phyloP scores from a whole-genome alignment of 352 stramenopile species.

The Paralagenidium karlingii region DNA sequence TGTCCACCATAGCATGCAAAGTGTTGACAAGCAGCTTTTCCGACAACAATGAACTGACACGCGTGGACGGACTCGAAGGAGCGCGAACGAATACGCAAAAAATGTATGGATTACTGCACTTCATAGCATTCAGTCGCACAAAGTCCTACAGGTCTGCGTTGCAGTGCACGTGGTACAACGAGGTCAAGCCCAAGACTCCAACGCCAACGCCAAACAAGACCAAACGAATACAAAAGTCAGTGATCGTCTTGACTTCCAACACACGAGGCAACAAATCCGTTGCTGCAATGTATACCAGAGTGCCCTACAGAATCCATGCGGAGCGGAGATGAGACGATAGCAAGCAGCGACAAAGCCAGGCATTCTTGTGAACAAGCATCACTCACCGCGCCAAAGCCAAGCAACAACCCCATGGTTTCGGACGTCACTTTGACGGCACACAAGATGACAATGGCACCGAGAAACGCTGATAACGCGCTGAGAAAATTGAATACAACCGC shows the following conservation, averaged over 20 bases:
- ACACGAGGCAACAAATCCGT: conserved; percentile 49
- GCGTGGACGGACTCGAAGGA: too few relatives aligned
- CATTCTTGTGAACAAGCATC: conserved; percentile 6
- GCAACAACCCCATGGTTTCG: conserved; percentile 51
- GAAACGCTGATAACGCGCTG: conserved; percentile 54
- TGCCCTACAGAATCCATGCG: conserved; percentile 14
- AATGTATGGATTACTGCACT: too few relatives aligned
- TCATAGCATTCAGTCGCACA: conserved; percentile 2
- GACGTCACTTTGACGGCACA: conserved; percentile 34
- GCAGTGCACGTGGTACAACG: conserved; percentile 84
- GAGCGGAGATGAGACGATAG: background rate
- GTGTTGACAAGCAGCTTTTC: too few relatives aligned
- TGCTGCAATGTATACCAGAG: conserved; percentile 53
- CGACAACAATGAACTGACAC: too few relatives aligned
- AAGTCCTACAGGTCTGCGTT: conserved; percentile 11
- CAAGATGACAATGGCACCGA: conserved; percentile 55
- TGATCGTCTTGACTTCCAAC: conserved; percentile 25
- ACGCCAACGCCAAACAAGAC: conserved; percentile 48
- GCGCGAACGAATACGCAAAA: background rate
- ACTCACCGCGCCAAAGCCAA: conserved; percentile 64
- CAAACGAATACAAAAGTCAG: conserved; percentile 19
- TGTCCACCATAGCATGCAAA: too few relatives aligned
- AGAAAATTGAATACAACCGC: conserved; percentile 77
- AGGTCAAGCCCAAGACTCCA: conserved; percentile 66
- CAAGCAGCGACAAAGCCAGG: background rate